phyloP scores from a whole-genome alignment of 495 filamentous ascomycete species.

The Trypethelium eluteriae region DNA sequence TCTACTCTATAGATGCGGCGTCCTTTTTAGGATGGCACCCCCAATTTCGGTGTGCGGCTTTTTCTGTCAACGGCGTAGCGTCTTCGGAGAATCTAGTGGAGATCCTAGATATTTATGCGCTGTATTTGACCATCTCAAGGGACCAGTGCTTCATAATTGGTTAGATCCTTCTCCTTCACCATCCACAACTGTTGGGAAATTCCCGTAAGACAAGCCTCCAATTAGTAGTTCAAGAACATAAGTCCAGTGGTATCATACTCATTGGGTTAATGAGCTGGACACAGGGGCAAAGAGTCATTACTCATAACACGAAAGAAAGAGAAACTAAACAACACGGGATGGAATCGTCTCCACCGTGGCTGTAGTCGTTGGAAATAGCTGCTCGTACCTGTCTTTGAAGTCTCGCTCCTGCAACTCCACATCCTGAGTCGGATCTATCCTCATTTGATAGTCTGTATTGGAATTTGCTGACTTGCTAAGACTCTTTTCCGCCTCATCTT shows the following conservation, averaged over 20 bases:
- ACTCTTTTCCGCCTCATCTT: not conserved
- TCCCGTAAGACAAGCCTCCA: too few relatives aligned
- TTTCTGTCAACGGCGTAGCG: too few relatives aligned
- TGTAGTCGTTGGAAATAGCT: not conserved
- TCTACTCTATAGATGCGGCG: too few relatives aligned
- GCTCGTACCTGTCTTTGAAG: slow-evolving; percentile 1
- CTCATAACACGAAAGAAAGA: not conserved
- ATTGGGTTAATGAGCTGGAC: not conserved
- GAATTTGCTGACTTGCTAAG: slow-evolving; percentile 1
- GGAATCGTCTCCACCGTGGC: not conserved
- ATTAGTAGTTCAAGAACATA: too few relatives aligned
- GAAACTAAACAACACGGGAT: not conserved
- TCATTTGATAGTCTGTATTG: not conserved
- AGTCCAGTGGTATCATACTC: not conserved
- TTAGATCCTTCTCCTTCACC: too few relatives aligned
- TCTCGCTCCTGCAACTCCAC: not conserved
- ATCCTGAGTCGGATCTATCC: not conserved
- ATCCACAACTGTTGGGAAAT: too few relatives aligned
- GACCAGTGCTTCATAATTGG: too few relatives aligned
- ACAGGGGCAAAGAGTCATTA: not conserved
- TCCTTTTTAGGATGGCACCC: too few relatives aligned
- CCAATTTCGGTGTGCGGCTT: too few relatives aligned
- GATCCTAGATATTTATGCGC: too few relatives aligned
- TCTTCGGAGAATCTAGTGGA: too few relatives aligned
- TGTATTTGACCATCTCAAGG: too few relatives aligned